Base-by-base conservation (phyloP, 164 flowering plant genomes). In the Amborella trichopoda region DNA sequence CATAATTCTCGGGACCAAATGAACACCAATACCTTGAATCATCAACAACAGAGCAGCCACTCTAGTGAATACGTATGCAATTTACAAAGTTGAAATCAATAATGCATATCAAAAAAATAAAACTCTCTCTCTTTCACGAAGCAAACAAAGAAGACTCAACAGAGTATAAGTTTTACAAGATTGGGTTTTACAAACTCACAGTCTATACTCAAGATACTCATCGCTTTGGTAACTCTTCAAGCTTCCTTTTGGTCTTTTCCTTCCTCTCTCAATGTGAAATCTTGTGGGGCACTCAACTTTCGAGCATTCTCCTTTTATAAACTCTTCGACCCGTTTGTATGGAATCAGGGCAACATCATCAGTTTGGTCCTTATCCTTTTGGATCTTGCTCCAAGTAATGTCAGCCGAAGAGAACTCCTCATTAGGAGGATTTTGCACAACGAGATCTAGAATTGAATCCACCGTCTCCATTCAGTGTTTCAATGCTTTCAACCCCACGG, bases 11-110 rank as follows among this genome's bases (percentile, higher is more conserved):
- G 39, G 96, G 99, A 55, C 99, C 99, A 80, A 91, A 91, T 41
- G 95, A 91, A 47, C 96, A 91, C 99, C 99, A 91, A 65, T 91
- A 91, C 70, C 97, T 86, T 53, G 53, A n/a, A n/a, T n/a, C n/a
- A n/a, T n/a, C n/a, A n/a, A n/a, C n/a, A n/a, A n/a, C n/a, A n/a
- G n/a, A n/a, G n/a, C n/a, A n/a, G n/a, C n/a, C n/a, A n/a, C n/a
- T n/a, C n/a, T n/a, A n/a, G n/a, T n/a, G n/a, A n/a, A n/a, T n/a
- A n/a, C n/a, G n/a, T n/a, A n/a, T n/a, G n/a, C n/a, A n/a, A n/a
- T n/a, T n/a, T n/a, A n/a, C n/a, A n/a, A n/a, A n/a, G n/a, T n/a
- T n/a, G n/a, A n/a, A n/a, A n/a, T n/a, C n/a, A n/a, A n/a, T n/a
- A n/a, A n/a, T n/a, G n/a, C n/a, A n/a, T n/a, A n/a, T n/a, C n/a